Conservation (phyloP, 1,139 yeast species). For the Debaryomycetaceae sp. region DNA sequence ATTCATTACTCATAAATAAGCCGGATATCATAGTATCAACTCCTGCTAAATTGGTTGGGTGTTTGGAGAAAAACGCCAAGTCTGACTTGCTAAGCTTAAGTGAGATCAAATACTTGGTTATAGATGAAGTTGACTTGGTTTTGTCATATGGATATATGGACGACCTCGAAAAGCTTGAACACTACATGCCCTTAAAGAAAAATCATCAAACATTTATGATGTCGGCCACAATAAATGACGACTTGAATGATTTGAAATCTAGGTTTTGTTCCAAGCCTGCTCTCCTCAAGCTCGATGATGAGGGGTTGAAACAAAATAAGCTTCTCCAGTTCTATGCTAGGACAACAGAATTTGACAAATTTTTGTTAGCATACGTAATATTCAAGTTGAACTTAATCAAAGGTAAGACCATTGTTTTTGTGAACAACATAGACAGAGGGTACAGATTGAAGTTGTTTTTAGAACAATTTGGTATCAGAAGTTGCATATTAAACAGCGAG, state of each 20-base stretch:
- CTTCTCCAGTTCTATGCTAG: slow-evolving; percentile 83
- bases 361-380: slow-evolving; percentile 83
- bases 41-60: slow-evolving; percentile 70
- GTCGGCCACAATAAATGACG: slow-evolving; percentile 95
- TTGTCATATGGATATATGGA: slow-evolving; percentile 88
- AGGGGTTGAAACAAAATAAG: slow-evolving; percentile 52
- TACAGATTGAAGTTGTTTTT: slow-evolving; percentile 85
- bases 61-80: slow-evolving; percentile 49
- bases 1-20: slow-evolving; percentile 62
- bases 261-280: slow-evolving; percentile 87
- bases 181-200: slow-evolving; percentile 64
- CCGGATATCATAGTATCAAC: slow-evolving; percentile 88
- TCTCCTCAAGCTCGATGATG: slow-evolving; percentile 71
- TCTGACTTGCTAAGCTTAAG: slow-evolving; percentile 43
- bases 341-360: slow-evolving; percentile 88
- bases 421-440: slow-evolving; percentile 92
- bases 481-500: slow-evolving; percentile 89
- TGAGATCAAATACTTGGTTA: slow-evolving; percentile 65
- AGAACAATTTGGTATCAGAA: slow-evolving; percentile 90
- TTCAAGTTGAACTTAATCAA: slow-evolving; percentile 84
- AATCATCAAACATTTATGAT: slow-evolving; percentile 85
- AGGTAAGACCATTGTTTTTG: slow-evolving; percentile 89
- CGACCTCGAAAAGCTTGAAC: slow-evolving; percentile 66
- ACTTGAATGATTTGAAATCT: slow-evolving; percentile 69
- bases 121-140: slow-evolving; percentile 94